Base-by-base conservation (phyloP, 805 yeast species). In the Candida mattraensis region DNA sequence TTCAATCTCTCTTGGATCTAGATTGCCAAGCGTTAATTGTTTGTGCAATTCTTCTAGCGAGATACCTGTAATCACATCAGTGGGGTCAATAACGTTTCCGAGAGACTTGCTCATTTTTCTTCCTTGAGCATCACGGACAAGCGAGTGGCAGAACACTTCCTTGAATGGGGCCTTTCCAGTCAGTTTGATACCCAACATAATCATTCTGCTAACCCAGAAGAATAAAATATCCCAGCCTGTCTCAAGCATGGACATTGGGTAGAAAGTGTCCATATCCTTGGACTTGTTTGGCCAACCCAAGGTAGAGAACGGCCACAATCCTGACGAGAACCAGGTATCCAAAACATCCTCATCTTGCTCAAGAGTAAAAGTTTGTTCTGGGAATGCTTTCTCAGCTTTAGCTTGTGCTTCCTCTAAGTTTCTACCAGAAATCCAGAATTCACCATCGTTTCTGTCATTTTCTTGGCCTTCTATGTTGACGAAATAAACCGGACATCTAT, bases 211-310 rank as follows among this genome's bases (percentile, higher is more conserved):
- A 35, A 93, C 98, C 99, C 99, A 93, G 83, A 93, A 93, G 78
- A 93, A 93, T 59, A 93, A 72, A 60, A 91, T 91, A 71, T 91
- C 99, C 99, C 99, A 93, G 53, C 99, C 99, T 33, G 99, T 93
- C 68, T 93, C 99, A 56, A 93, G 71, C 84, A 93, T 71, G 18
- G 94, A 81, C 81, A 88, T 83, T 50, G 99, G 98, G 58, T 78
- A 83, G 67, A 87, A 93, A 34, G 66, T 66, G 52, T 77, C 72
- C 74, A 87, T 64, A 60, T 93, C 99, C 34, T 63, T 54, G 36
- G 89, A 74, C 58, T 76, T 67, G 24, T 68, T 64, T 57, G 99
- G 99, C 98, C 98, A 93, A 30, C 97, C 97, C 48, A 93, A 69
- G 39, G 96, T 93, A 34, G 96, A 83, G 60, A 93, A 82, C 41